Base-by-base conservation (phyloP, 106 monocot species). In the Chionographis japonica region DNA sequence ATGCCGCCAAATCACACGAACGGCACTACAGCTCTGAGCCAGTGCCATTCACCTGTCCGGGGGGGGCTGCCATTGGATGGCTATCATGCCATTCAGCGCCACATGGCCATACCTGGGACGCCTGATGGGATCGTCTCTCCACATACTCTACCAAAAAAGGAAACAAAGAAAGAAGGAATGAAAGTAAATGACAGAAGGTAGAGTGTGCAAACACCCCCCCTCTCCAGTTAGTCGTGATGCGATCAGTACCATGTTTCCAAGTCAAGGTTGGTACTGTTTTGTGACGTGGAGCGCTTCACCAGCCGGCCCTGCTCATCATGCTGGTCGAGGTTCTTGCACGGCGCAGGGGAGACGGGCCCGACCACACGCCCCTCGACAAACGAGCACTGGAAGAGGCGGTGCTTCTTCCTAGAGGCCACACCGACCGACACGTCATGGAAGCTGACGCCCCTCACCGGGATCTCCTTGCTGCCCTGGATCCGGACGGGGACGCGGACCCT, bases 311-410 rank as follows among this genome's bases (percentile, higher is more conserved):
- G 61, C 56, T 72, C 75, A 56, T 88, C 75, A 60, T 80, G 88
- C 7, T 62, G 52, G 58, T 88, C 86, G 8, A 93, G 66, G 59
- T 86, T 83, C 4, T 81, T 78, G 36, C 93, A 93, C 10, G 93
- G 93, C 42, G 71, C 72, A 40, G 93, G 93, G 71, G 74, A 93
- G 37, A 93, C 59, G 14, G 78, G 55, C 2, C 93, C 89, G 14
- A 93, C 52, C 19, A 75, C 83, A 20, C 81, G 78, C 8, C 93
- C 93, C 66, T 93, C 56, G 0, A 93, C 80, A 49, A 67, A 86
- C 15, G 86, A 80, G 74, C 92, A 93, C 69, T 85, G 88, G 53
- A 93, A 93, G 41, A 85, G 73, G 56, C 77, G 83, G 71, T 85
- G 88, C 75, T 86, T 93, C 80, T 92, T 76, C 27, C 27, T 27